Evolutionary conservation across 176 grass and related monocot species (phyloP), one percentile per base, ranked within the genome.

Genomic region (Triticum timopheevii): DNA sequence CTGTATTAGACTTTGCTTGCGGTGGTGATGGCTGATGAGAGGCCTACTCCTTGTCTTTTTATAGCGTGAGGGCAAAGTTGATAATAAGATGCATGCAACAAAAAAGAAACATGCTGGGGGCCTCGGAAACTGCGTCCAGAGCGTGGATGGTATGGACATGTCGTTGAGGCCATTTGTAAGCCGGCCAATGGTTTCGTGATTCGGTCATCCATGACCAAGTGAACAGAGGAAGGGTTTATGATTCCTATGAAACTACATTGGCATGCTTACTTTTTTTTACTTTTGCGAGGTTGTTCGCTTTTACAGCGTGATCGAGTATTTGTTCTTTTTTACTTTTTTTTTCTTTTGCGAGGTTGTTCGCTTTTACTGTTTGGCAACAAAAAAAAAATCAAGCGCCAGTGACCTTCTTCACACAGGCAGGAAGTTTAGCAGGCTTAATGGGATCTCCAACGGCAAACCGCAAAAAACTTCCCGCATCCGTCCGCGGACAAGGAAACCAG

Each of bases 81-180:
- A 15, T 49, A 49, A 33, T n/a, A n/a, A n/a, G n/a, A n/a, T 16
- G 52, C 11, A 30, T 49, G 15, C n/a, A 66, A 28, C 54, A 49
- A 2, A 52, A n/a, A 71, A 3, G 73, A 15, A 83, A 20, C 33
- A 15, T 70, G 24, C 8, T 38, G 36, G 3, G 2, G 3, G 7
- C 84, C 64, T 83, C 56, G 39, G 74, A 79, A 42, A 73, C 61
- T 20, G 20, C 40, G 79, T 49, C 45, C 45, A 15, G 45, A 49
- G 45, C n/a, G n/a, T n/a, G n/a, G 83, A 52, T 77, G 61, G 8
- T 3, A 56, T 86, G 84, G 63, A 65, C 54, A 4, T 73, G 65
- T 72, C 89, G 65, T 20, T 8, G 34, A 13, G 5, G 50, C 47
- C 50, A 40, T 52, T 63, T 39, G 11, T 25, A 9, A 66, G 76